Evolutionary conservation across 768 basidiomycete species (phyloP).

Genomic region (Boletus reticuloceps): DNA sequence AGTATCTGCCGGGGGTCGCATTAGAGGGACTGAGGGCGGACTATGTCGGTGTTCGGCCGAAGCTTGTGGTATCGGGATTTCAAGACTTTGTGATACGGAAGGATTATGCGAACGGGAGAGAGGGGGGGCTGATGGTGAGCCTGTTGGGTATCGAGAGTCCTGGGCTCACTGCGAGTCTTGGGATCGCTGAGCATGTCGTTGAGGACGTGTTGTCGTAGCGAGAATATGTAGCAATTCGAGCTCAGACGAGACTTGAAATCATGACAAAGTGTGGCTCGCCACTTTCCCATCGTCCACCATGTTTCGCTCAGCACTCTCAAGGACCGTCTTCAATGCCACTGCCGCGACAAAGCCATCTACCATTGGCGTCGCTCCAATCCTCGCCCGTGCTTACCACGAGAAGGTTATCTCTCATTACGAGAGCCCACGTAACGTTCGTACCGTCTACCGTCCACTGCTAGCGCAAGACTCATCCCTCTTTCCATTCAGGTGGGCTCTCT

Average conservation of each 20-base stretch:
- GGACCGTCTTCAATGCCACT: constrained; percentile 43
- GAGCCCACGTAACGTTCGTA: constrained; percentile 89
- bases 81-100: constrained; percentile 78
- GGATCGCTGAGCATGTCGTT: constrained; percentile 81
- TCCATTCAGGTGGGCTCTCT: constrained; percentile 84
- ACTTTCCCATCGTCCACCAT: constrained; percentile 46
- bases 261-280: neutral
- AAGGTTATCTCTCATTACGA: constrained; percentile 99
- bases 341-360: constrained; percentile 43
- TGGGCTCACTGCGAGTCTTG: constrained; percentile 83
- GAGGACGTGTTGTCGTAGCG: constrained; percentile 41
- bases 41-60: constrained; percentile 85
- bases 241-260: constrained; percentile 19
- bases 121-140: constrained; percentile 59
- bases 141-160: constrained; percentile 91
- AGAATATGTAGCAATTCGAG: constrained; percentile 12
- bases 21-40: constrained; percentile 69
- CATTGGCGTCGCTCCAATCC: constrained; percentile 44
- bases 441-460: constrained; percentile 30
- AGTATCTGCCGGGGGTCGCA: constrained; percentile 66
- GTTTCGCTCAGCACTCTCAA: constrained; percentile 64
- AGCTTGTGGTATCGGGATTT: constrained; percentile 81
- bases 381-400: constrained; percentile 82
- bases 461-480: constrained; percentile 49
- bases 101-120: constrained; percentile 51